Evolutionary conservation across 2,329 filamentous ascomycete species (phyloP), one percentile per base, ranked within the genome.

Genomic region (Penicillium polonicum): DNA sequence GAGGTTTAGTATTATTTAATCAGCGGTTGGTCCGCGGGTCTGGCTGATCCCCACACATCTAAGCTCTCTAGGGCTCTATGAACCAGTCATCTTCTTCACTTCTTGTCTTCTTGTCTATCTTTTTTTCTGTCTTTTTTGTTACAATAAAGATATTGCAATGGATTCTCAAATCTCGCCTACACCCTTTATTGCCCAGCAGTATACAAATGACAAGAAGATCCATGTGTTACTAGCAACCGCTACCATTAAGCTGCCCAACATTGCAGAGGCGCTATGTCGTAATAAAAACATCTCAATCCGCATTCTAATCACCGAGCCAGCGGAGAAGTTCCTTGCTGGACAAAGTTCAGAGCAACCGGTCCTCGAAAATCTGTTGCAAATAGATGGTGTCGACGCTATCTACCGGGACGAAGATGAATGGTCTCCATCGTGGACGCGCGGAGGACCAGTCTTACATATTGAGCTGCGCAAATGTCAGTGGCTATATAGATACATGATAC

Each of bases 371-470:
- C 77, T 97, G 5, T 74, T 78, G 13, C 66, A 74, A 3, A 75
- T 90, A 5, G 84, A 86, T 3, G 88, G 89, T 62, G 89, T 97
- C 7, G 91, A 95, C 43, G 90, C 82, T 21, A 82, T 97, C 48
- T 92, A 96, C 74, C 79, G 82, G 9, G 91, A 97, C 70, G 84
- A 85, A n/a, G 90, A 92, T 63, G 94, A 97, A 74, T 97, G 92
- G 92, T 78, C 75, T 2, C 76, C 80, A 13, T 85, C 90, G 0
- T 97, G 93, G 93, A 83, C 81, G 23, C 83, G 92, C 2, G 90
- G 89, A 4, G 84, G 84, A n/a, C 81, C 82, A 3, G 96, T 99
- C 46, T 77, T 97, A 55, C 94, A 99, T 70, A 97, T 99, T 65
- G 91, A 96, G 73, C 78, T 97, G 54, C 81, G 92, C 31, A 82